Evolutionary conservation across 371 early-diverging fungal species (phyloP).

Genomic region (Parasitella parasitica): DNA sequence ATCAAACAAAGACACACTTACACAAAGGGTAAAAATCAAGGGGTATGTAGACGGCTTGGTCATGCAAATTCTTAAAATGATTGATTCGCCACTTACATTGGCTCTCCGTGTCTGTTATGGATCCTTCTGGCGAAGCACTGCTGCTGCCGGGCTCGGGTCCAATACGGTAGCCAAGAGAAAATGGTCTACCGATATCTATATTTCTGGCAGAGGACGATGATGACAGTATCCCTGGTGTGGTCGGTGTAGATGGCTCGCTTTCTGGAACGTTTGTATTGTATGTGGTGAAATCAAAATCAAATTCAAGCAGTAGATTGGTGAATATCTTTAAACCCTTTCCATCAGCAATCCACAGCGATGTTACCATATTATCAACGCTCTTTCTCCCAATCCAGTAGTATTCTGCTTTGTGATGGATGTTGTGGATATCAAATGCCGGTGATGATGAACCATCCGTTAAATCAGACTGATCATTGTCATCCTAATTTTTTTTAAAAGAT

Average conservation of each 20-base stretch:
- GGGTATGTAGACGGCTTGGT: slow-evolving; percentile 52
- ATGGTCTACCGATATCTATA: slow-evolving; percentile 33
- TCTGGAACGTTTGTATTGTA: slow-evolving; percentile 24
- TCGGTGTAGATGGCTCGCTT: slow-evolving; percentile 41
- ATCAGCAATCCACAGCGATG: slow-evolving; percentile 77
- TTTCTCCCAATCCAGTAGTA: slow-evolving; percentile 71
- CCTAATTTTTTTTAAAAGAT: slow-evolving; percentile 10
- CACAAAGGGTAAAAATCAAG: slow-evolving; percentile 84
- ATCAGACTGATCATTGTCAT: slow-evolving; percentile 34
- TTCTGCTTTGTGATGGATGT: slow-evolving; percentile 66
- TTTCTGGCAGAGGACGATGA: slow-evolving; percentile 1
- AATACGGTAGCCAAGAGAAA: slow-evolving; percentile 39
- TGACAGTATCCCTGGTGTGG: slow-evolving; percentile 35
- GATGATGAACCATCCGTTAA: not conserved
- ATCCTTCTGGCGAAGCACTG: not conserved
- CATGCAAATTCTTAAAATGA: slow-evolving; percentile 26
- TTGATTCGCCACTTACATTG: slow-evolving; percentile 42
- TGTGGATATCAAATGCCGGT: slow-evolving; percentile 55
- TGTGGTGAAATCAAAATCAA: slow-evolving; percentile 32
- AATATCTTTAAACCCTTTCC: slow-evolving; percentile 64
- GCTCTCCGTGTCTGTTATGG: not conserved
- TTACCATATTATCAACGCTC: slow-evolving; percentile 54
- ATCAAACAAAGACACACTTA: slow-evolving; percentile 29
- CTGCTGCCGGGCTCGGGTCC: slow-evolving; percentile 21
- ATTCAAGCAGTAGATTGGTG: slow-evolving; percentile 43